Percentiles rank a stretch among this genome's conserved stretches.
Conservation (phyloP, 768 basidiomycete species). For the Dioszegia aurantiaca region DNA sequence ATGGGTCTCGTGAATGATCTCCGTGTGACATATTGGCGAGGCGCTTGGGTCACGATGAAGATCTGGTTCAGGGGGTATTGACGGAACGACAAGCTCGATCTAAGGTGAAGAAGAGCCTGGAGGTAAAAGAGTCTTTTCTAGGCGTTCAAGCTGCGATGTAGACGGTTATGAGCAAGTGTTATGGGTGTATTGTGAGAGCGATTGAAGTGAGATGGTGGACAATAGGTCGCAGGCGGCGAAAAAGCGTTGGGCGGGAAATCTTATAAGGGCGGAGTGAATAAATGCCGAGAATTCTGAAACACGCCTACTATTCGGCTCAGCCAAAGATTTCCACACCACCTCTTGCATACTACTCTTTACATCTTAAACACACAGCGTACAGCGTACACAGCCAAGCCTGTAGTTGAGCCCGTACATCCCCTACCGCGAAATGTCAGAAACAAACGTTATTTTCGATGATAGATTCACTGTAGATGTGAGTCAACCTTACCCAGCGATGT, state of each 20-base stretch:
- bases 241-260: not conserved
- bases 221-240: slow-evolving; percentile 3
- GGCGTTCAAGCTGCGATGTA: not conserved
- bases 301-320: not conserved
- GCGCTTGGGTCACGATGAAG: no score
- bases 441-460: slow-evolving; percentile 79
- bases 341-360: no score
- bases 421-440: slow-evolving; percentile 10
- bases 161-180: not conserved
- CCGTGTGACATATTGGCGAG: slow-evolving; percentile 69
- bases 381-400: no score
- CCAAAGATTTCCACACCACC: not conserved
- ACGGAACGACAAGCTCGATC: no score
- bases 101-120: no score
- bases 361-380: no score
- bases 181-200: not conserved
- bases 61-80: no score
- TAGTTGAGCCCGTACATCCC: no score
- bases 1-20: slow-evolving; percentile 91
- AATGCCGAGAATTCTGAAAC: not conserved
- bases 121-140: not conserved
- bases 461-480: slow-evolving; percentile 81
- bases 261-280: not conserved
- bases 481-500: slow-evolving; percentile 48
- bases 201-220: no score